phyloP scores from a whole-genome alignment of 495 filamentous ascomycete genomes.

The Margaritispora aquatica region DNA sequence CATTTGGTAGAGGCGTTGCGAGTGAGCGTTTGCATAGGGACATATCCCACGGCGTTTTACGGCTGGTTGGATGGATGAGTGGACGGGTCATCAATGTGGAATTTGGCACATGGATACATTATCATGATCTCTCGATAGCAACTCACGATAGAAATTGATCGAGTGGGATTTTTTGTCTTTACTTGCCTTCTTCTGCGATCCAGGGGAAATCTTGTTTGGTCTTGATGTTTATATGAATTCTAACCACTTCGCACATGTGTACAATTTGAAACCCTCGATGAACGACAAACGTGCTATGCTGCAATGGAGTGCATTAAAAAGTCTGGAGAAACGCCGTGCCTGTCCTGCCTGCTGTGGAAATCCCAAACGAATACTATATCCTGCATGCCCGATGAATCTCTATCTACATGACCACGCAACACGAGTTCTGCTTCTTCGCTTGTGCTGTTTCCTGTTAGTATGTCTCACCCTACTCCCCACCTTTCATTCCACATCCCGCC shows the following conservation, averaged over 20 bases:
- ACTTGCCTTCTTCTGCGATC: too few relatives aligned
- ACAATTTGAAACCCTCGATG: slow-evolving; percentile 5
- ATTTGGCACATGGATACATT: too few relatives aligned
- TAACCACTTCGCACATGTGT: slow-evolving; percentile 2
- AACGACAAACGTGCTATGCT: slow-evolving; percentile 19
- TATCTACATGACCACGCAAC: slow-evolving; percentile 74
- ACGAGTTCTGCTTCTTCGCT: slow-evolving; percentile 96
- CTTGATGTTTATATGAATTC: neutral
- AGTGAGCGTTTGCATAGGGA: slow-evolving; percentile 3
- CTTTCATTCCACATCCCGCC: neutral
- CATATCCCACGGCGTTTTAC: slow-evolving; percentile 3
- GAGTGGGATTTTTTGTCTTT: too few relatives aligned
- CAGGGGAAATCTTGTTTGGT: too few relatives aligned
- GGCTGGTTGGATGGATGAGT: neutral
- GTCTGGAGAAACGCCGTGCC: slow-evolving; percentile 5
- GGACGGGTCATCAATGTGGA: too few relatives aligned
- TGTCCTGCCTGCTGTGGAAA: neutral
- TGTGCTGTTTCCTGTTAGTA: slow-evolving; percentile 30
- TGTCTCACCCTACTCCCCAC: slow-evolving; percentile 10
- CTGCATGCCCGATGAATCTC: neutral
- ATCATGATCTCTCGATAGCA: neutral
- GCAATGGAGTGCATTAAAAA: slow-evolving; percentile 3
- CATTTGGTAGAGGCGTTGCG: slow-evolving; percentile 17
- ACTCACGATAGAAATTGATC: too few relatives aligned
- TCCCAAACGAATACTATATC: neutral